A percentile compares a stretch with the other conserved stretches of the same genome.
Evolutionary conservation across 495 filamentous ascomycete species (phyloP).

Genomic region (Oleoguttula mirabilis): DNA sequence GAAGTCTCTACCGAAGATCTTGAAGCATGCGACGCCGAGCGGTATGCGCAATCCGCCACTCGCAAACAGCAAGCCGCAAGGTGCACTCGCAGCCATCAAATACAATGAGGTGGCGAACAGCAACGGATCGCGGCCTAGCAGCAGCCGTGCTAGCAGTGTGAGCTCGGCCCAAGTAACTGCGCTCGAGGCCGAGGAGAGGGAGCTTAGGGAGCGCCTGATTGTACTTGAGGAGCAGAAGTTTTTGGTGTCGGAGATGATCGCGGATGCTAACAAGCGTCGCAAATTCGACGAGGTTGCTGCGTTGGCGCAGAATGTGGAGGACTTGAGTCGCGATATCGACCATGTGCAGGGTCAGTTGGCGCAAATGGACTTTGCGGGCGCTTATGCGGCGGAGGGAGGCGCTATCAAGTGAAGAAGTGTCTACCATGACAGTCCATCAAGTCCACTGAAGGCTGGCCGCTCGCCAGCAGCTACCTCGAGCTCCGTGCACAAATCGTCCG

Average conservation of each 20-base stretch:
- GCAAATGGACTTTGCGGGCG: slow-evolving; percentile 40
- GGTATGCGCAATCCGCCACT: slow-evolving; percentile 18
- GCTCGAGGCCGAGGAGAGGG: slow-evolving; percentile 77
- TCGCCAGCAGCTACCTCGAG: slow-evolving; percentile 2
- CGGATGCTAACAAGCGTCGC: slow-evolving; percentile 62
- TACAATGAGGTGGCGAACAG: slow-evolving; percentile 47
- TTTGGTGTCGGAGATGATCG: slow-evolving; percentile 80
- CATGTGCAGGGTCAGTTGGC: slow-evolving; percentile 43
- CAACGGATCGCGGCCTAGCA: slow-evolving; percentile 12
- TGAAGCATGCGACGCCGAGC: slow-evolving; percentile 54
- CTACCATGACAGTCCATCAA: background rate
- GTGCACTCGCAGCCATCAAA: slow-evolving; percentile 46
- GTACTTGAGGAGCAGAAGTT: slow-evolving; percentile 93
- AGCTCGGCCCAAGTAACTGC: slow-evolving; percentile 45
- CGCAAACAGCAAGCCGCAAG: slow-evolving; percentile 29
- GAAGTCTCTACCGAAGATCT: slow-evolving; percentile 69
- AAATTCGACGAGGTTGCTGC: slow-evolving; percentile 83
- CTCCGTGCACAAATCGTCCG: slow-evolving; percentile 8
- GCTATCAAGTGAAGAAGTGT: background rate
- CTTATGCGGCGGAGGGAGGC: slow-evolving; percentile 15
- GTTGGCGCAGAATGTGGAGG: slow-evolving; percentile 68
- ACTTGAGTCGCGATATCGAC: slow-evolving; percentile 74
- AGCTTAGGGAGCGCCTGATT: slow-evolving; percentile 68
- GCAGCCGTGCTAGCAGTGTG: slow-evolving; percentile 22
- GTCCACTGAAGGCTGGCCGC: background rate